phyloP scores from a whole-genome alignment of 257 asterid species.

The Galeopsis tetrahit region DNA sequence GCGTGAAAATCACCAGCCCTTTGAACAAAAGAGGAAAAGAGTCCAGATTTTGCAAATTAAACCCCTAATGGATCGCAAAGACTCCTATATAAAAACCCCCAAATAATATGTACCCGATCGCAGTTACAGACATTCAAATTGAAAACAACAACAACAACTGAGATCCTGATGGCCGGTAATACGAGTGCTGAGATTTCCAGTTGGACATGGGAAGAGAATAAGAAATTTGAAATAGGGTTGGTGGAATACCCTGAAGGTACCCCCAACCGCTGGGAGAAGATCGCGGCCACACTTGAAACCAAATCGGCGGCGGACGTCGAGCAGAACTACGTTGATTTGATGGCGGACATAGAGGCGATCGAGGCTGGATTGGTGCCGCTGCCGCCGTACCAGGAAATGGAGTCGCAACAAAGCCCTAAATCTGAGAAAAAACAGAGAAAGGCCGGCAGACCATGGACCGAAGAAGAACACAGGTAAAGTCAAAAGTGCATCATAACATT shows the following conservation, averaged over 20 bases:
- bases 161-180: constrained; percentile 32
- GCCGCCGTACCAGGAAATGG: constrained; percentile 44
- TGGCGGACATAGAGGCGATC: constrained; percentile 47
- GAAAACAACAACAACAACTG: background rate
- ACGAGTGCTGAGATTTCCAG: constrained; percentile 26
- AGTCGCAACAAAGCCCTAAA: constrained; percentile 25
- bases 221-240: constrained; percentile 44
- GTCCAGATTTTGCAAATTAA: background rate
- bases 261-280: constrained; percentile 47
- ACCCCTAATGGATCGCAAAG: background rate
- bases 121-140: constrained; percentile 5
- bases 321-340: constrained; percentile 43
- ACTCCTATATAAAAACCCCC: too few relatives aligned
- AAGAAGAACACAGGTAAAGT: constrained; percentile 56
- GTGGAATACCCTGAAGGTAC: constrained; percentile 42
- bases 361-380: constrained; percentile 49
- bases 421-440: constrained; percentile 47
- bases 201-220: constrained; percentile 61
- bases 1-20: too few relatives aligned
- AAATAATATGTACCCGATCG: background rate
- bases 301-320: constrained; percentile 52
- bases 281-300: constrained; percentile 43
- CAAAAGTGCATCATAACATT: background rate
- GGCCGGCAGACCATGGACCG: constrained; percentile 58
- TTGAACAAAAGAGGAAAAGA: background rate